Evolutionary conservation across 805 yeast species (phyloP), one percentile per base, ranked within the genome.

Genomic region (Yamadazyma phyllophila): DNA sequence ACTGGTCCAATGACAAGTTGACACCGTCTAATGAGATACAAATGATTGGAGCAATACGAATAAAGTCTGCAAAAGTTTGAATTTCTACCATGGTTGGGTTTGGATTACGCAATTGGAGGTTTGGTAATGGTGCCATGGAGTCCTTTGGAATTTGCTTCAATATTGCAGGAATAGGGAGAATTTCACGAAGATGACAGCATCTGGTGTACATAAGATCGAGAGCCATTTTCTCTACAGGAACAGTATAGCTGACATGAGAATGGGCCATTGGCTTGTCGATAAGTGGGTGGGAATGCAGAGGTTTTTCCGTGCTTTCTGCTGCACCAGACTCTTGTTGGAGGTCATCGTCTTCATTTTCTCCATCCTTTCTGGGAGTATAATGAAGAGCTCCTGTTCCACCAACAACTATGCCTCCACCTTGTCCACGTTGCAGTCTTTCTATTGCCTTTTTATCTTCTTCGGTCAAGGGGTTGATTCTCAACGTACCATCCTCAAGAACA

Each of bases 171-270:
- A 91, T 91, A 2, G 98, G 97, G 49, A 91, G 63, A 49, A 91
- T 91, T 58, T 91, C 97, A 46, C 97, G 72, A 46, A 91, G 69
- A 63, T 91, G 97, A 61, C 97, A 91, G 62, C 97, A 92, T 52
- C 97, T 72, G 1, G 97, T 88, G 65, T 91, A 91, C 58, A 92
- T 73, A 38, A 81, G 76, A 55, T 88, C 96, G 43, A 85, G 76
- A 1, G 76, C 75, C 76, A 71, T 71, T 45, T 69, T 71, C 49
- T 69, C 58, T 10, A 68, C 62, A 1, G 75, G 75, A 0, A 54
- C 59, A 11, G 62, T 53, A 50, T 68, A 69, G 4, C 53, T 52
- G 20, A 50, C 49, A 29, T 43, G 51, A n/a, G 47, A 45, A 41
- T 47, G 56, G 6, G 59, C 46, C 63, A 66, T 60, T 13, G 71